Percentiles rank a stretch among this genome's conserved stretches.
Evolutionary conservation across 495 filamentous ascomycete genomes (phyloP).

Genomic region (Amphirosellinia nigrospora): DNA sequence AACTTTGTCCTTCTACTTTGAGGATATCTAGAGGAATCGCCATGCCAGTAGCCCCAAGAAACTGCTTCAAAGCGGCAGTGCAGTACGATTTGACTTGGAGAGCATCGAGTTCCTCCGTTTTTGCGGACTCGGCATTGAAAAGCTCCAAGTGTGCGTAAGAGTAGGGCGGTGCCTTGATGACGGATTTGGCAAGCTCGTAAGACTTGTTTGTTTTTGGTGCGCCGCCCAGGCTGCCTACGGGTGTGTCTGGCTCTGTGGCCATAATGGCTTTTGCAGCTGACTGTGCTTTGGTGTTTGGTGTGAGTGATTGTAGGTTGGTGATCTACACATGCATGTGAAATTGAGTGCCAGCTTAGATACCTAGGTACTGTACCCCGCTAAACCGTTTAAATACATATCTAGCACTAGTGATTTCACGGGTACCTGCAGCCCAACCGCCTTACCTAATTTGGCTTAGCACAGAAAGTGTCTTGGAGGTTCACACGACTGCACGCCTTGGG

Average conservation of each 20-base stretch:
- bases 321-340: conserved; percentile 18
- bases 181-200: conserved; percentile 42
- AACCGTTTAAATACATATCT: conserved; percentile 9
- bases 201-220: conserved; percentile 35
- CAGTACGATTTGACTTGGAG: conserved; percentile 78
- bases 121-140: conserved; percentile 24
- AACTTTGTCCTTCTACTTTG: conserved; percentile 59
- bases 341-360: background rate
- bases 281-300: background rate
- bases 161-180: conserved; percentile 44
- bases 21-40: conserved; percentile 83
- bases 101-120: conserved; percentile 61
- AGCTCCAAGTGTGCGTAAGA: conserved; percentile 52
- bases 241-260: conserved; percentile 29
- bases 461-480: background rate
- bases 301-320: background rate
- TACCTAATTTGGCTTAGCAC: too few relatives aligned
- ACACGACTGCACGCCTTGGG: background rate
- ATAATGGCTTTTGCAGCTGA: conserved; percentile 21
- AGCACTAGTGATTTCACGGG: background rate
- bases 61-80: conserved; percentile 74
- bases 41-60: conserved; percentile 77
- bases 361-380: too few relatives aligned
- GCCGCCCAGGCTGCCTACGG: conserved; percentile 17
- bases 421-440: background rate